phyloP scores from a whole-genome alignment of 495 filamentous ascomycete species.

The Lasiosphaeria hispida region DNA sequence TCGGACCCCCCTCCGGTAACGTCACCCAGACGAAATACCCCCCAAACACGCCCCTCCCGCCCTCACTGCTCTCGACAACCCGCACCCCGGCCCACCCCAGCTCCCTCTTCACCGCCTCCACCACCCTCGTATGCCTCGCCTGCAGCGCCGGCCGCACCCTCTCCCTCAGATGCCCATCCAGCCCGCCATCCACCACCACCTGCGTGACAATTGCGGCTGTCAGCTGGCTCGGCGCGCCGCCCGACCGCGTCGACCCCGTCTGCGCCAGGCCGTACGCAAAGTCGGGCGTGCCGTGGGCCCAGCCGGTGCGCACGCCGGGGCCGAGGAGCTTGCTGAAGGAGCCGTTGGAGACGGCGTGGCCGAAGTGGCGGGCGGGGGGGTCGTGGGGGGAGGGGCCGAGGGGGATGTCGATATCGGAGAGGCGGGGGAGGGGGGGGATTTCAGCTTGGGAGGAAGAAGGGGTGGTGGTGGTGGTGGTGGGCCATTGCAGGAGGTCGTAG shows the following conservation, averaged over 20 bases:
- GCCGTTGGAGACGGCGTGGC: constrained; percentile 76
- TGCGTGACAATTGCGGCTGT: constrained; percentile 62
- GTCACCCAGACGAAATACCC: constrained; percentile 83
- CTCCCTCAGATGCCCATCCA: constrained; percentile 43
- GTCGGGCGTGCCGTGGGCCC: constrained; percentile 70
- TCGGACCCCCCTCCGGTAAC: constrained; percentile 49
- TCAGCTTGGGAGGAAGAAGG: not conserved
- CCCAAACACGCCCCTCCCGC: constrained; percentile 46
- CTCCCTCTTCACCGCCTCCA: constrained; percentile 52
- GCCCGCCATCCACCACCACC: constrained; percentile 51
- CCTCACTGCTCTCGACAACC: constrained; percentile 23
- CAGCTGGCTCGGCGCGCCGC: constrained; percentile 74
- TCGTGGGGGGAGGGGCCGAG: constrained; percentile 41
- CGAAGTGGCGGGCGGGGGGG: constrained; percentile 46
- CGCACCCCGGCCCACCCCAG: constrained; percentile 60
- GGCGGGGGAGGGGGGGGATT: constrained; percentile 51
- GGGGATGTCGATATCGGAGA: constrained; percentile 72
- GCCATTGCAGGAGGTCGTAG: constrained; percentile 84
- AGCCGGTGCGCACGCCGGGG: constrained; percentile 76
- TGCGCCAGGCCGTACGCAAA: constrained; percentile 66
- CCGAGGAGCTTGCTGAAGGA: constrained; percentile 83
- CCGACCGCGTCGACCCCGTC: constrained; percentile 68
- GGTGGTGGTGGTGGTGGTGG: too few species aligned
- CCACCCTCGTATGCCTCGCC: constrained; percentile 52
- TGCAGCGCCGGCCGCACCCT: constrained; percentile 54